A percentile compares a stretch with the other conserved stretches of the same genome.
Conservation (phyloP, 805 yeast genomes). For the Soucietia sequanensis region DNA sequence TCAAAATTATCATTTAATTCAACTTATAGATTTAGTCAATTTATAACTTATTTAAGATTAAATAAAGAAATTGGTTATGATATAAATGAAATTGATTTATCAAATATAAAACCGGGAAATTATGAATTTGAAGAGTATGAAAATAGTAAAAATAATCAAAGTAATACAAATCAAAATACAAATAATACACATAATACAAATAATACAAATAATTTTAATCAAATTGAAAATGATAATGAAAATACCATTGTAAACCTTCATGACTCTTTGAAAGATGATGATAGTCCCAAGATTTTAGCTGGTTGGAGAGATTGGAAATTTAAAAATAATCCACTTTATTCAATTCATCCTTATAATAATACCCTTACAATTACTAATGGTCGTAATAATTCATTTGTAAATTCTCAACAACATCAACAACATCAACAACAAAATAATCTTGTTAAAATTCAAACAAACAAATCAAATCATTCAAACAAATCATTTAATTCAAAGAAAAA, state of each 20-base stretch:
- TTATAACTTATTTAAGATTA: constrained; percentile 63
- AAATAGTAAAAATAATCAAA: no score
- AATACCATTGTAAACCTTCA: background rate
- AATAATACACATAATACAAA: no score
- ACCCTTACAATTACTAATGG: constrained; percentile 13
- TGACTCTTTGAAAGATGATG: constrained; percentile 1
- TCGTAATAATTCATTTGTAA: constrained; percentile 7
- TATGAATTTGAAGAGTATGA: constrained; percentile 12
- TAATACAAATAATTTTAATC: no score
- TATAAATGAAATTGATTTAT: constrained; percentile 60
- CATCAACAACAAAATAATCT: no score
- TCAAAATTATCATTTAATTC: constrained; percentile 55
- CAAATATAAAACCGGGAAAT: constrained; percentile 40
- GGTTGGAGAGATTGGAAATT: constrained; percentile 94
- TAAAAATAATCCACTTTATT: constrained; percentile 66
- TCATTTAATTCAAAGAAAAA: constrained; percentile 16
- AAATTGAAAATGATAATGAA: constrained; percentile 1
- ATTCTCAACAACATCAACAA: no score
- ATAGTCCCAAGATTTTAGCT: constrained; percentile 48
- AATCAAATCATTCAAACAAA: constrained; percentile 14
- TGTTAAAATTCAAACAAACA: constrained; percentile 13
- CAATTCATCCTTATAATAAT: constrained; percentile 19
- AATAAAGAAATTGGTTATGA: constrained; percentile 54
- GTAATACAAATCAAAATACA: no score
- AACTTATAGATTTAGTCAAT: constrained; percentile 78